A percentile compares a stretch with the other conserved stretches of the same genome.
Evolutionary conservation across 2,329 filamentous ascomycete genomes (phyloP).

Genomic region (Ophiosphaerella narmari): DNA sequence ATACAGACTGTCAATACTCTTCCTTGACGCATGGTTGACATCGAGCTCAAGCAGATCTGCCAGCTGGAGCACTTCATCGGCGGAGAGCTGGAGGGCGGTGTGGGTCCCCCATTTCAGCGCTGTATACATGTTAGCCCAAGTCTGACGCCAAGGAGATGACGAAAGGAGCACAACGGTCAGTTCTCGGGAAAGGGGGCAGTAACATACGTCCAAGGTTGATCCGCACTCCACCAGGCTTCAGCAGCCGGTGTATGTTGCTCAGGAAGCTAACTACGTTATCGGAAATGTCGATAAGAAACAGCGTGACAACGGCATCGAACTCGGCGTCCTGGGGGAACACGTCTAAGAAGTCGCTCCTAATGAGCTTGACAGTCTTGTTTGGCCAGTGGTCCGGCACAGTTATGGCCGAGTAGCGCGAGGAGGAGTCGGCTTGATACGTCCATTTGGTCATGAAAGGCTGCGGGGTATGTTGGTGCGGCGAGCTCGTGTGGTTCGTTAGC

Average conservation of each 20-base stretch:
- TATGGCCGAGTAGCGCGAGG: slow-evolving; percentile 5
- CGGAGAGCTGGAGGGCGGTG: slow-evolving; percentile 9
- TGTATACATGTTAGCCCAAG: slow-evolving; percentile 6
- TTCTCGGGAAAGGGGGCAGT: background rate
- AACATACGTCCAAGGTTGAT: slow-evolving; percentile 11
- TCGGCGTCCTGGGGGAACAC: slow-evolving; percentile 6
- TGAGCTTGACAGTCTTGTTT: slow-evolving; percentile 10
- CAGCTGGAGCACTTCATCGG: slow-evolving; percentile 8
- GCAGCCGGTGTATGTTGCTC: slow-evolving; percentile 10
- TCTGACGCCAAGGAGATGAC: background rate
- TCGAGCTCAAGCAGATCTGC: slow-evolving; percentile 8
- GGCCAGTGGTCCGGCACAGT: slow-evolving; percentile 9
- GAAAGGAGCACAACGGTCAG: slow-evolving; percentile 3
- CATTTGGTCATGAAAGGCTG: slow-evolving; percentile 10
- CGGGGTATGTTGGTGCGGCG: slow-evolving; percentile 7
- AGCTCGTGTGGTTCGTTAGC: slow-evolving; percentile 9
- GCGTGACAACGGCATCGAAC: slow-evolving; percentile 8
- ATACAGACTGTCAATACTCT: slow-evolving; percentile 9
- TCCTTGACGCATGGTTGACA: slow-evolving; percentile 9
- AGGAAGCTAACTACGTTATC: slow-evolving; percentile 6
- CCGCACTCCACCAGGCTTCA: slow-evolving; percentile 10
- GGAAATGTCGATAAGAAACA: slow-evolving; percentile 10
- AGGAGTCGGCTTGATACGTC: slow-evolving; percentile 6
- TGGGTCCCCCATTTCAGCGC: slow-evolving; percentile 11
- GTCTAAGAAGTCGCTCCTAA: slow-evolving; percentile 8